A percentile compares a stretch with the other conserved stretches of the same genome.
These are phyloP conservation scores for Linnemannia elongata DNA, from an alignment of 192 early-diverging fungal genomes.

Conservation along the genomic window DNA sequence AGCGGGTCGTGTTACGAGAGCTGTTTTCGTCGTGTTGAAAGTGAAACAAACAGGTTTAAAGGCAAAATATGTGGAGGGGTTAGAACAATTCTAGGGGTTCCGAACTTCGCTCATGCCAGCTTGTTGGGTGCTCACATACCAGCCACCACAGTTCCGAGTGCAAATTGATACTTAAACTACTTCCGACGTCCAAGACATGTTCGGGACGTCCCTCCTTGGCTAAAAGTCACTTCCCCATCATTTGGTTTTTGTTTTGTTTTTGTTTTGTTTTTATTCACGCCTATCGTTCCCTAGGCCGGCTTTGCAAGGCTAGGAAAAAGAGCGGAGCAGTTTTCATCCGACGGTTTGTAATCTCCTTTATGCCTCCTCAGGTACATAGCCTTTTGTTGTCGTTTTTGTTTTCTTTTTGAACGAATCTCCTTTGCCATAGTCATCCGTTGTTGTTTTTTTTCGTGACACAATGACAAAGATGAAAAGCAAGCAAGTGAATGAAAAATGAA, in stretches of 20 bases:
- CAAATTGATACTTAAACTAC: no score
- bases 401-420: not conserved
- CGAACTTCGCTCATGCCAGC: no score
- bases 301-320: not conserved
- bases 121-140: no score
- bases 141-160: not conserved
- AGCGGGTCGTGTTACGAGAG: not conserved
- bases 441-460: not conserved
- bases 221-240: no score
- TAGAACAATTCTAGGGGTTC: not conserved
- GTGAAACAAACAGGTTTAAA: not conserved
- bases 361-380: not conserved
- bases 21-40: not conserved
- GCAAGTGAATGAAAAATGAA: not conserved
- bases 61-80: not conserved
- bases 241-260: no score
- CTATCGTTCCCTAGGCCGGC: not conserved
- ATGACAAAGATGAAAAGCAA: conserved; percentile 9
- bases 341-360: not conserved
- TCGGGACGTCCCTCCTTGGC: no score
- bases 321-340: not conserved
- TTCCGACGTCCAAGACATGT: no score
- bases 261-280: not conserved
- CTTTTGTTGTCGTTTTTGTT: not conserved
- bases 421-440: not conserved